Conservation (phyloP, 2,329 filamentous ascomycete species). For the Aspergillus phoenicis region DNA sequence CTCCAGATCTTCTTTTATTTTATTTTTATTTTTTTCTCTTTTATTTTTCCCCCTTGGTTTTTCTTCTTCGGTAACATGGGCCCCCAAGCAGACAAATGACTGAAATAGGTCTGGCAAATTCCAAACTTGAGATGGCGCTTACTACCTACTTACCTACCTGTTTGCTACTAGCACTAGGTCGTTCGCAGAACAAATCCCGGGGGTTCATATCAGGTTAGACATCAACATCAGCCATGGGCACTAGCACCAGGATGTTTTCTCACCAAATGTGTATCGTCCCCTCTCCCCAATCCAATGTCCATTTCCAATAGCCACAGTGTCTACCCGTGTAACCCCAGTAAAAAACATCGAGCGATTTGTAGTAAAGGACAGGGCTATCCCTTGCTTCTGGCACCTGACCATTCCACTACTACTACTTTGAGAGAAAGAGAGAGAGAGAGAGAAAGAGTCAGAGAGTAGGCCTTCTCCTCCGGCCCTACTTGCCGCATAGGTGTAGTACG, state of each 20-base stretch:
- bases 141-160: neutral
- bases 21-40: too few species aligned
- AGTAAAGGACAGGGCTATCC: slow-evolving; percentile 17
- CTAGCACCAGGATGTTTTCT: neutral
- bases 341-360: neutral
- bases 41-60: too few species aligned
- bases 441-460: too few species aligned
- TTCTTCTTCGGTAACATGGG: neutral
- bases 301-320: slow-evolving; percentile 1
- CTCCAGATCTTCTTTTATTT: neutral
- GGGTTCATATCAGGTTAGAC: neutral
- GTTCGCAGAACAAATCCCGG: neutral
- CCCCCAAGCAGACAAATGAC: neutral
- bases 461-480: neutral
- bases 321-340: slow-evolving; percentile 6
- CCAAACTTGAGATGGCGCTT: neutral
- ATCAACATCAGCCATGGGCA: slow-evolving; percentile 4
- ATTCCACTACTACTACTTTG: neutral
- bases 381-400: slow-evolving; percentile 18
- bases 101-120: too few species aligned
- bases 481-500: neutral
- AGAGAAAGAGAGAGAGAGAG: too few species aligned
- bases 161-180: neutral
- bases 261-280: neutral
- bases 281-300: neutral